Evolutionary conservation across 1,284 basidiomycete genomes (phyloP), one percentile per base, ranked within the genome.

Genomic region (Puccinia polysora): DNA sequence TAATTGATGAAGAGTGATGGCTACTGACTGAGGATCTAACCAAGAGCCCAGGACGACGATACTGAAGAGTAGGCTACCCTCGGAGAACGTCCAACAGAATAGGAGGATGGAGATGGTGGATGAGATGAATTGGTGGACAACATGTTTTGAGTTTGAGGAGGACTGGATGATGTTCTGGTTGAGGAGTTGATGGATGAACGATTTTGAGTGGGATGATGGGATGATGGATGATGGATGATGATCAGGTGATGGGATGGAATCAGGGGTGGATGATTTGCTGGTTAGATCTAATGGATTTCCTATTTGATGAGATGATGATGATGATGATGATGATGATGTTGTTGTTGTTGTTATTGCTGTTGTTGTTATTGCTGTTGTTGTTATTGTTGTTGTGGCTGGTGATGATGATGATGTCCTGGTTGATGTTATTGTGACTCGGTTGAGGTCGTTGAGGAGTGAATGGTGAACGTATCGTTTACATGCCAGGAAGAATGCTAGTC

Each of bases 1-100:
- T 23, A 20, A n/a, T 23, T 15, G 8, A 12, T 47, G 4, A 15
- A 38, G 14, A 36, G 4, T 18, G 50, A 36, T 25, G 40, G 43
- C 18, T 28, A 38, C 30, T 12, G 25, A 30, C 28, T 20, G 18
- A 14, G 23, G 30, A 14, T 73, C 70, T 18, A 78, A 38, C 10
- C 56, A 74, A 5, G 76, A 75, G 10, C 78, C 78, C 40, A 78
- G 77, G n/a, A 79, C 72, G 28, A 79, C 58, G 47, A 79, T 72
- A n/a, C 77, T 77, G 70, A 78, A 78, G 36, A 79, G 75, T 43
- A 76, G 76, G 38, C 74, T 76, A 45, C 74, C 75, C 74, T 79
- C 78, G 40, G 76, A 78, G 63, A 79, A 78, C 18, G 76, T 62
- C 7, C 77, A 71, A 73, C 78, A 79, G 75, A 79, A 79, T 40